A percentile compares a stretch with the other conserved stretches of the same genome.
These are phyloP conservation scores for Scleromitrula shiraiana DNA, from an alignment of 2,329 filamentous ascomycete genomes.

Conservation along the genomic window DNA sequence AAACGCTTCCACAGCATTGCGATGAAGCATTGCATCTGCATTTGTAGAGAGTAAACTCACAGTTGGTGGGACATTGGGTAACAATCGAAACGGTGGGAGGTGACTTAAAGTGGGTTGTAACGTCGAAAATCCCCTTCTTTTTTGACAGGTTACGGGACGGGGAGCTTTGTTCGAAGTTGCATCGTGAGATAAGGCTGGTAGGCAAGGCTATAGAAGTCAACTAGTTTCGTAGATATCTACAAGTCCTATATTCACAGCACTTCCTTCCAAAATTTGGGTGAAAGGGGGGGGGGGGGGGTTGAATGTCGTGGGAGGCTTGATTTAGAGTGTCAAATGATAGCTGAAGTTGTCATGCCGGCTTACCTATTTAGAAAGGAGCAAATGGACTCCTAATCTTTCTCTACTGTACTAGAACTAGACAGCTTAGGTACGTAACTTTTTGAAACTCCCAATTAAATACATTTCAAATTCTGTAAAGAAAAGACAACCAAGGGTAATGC, in stretches of 20 bases:
- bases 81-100: background rate
- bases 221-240: background rate
- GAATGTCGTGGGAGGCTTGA: no score
- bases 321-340: no score
- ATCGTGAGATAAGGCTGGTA: conserved; percentile 9
- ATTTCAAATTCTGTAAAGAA: no score
- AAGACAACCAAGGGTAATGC: no score
- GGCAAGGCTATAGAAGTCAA: conserved; percentile 5
- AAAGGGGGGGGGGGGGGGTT: no score
- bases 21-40: conserved; percentile 11
- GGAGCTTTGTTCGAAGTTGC: conserved; percentile 5
- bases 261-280: background rate
- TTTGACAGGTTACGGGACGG: conserved; percentile 1
- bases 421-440: no score
- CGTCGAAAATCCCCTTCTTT: background rate
- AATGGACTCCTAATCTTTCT: no score
- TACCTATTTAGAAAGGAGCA: no score
- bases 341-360: no score
- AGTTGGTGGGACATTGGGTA: conserved; percentile 1
- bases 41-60: background rate
- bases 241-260: no score
- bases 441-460: no score
- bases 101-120: background rate
- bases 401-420: no score
- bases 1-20: conserved; percentile 6